phyloP scores from a whole-genome alignment of 2,329 filamentous ascomycete species.

The Apiospora arundinis region DNA sequence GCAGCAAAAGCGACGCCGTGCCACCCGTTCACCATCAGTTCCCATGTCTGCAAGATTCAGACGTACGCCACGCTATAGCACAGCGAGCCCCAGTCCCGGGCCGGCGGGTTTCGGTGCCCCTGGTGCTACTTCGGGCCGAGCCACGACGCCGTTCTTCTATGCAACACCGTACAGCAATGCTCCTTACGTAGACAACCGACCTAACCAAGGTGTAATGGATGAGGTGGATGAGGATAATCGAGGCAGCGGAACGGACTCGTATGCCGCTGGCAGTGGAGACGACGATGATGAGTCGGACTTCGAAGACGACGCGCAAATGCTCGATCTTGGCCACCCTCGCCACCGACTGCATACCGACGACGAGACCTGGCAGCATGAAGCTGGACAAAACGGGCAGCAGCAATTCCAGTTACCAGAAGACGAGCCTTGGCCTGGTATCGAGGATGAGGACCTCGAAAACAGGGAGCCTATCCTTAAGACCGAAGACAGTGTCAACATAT shows the following conservation, averaged over 20 bases:
- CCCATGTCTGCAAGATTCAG: slow-evolving; percentile 38
- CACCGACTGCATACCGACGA: slow-evolving; percentile 27
- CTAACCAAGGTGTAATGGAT: slow-evolving; percentile 35
- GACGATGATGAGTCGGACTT: slow-evolving; percentile 36
- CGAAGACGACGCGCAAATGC: slow-evolving; percentile 37
- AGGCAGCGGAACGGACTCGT: slow-evolving; percentile 42
- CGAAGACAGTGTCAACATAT: slow-evolving; percentile 24
- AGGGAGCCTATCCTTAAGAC: slow-evolving; percentile 46
- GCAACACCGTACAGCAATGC: slow-evolving; percentile 76
- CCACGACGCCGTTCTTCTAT: slow-evolving; percentile 69
- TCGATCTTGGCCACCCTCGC: slow-evolving; percentile 36
- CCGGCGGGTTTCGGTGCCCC: slow-evolving; percentile 43
- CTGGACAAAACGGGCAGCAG: slow-evolving; percentile 37
- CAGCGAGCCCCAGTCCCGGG: slow-evolving; percentile 52
- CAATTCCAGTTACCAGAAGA: slow-evolving; percentile 52
- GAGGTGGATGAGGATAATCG: slow-evolving; percentile 43
- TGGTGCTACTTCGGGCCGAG: slow-evolving; percentile 28
- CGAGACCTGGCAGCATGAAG: slow-evolving; percentile 37
- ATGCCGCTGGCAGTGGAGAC: slow-evolving; percentile 41
- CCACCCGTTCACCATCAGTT: slow-evolving; percentile 63
- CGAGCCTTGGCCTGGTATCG: slow-evolving; percentile 63
- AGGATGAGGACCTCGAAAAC: slow-evolving; percentile 57
- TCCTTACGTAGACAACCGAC: slow-evolving; percentile 50
- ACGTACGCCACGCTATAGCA: slow-evolving; percentile 63
- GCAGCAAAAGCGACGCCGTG: slow-evolving; percentile 53